Evolutionary conservation across 306 rosid genomes (phyloP).

Genomic region (Geum urbanum): DNA sequence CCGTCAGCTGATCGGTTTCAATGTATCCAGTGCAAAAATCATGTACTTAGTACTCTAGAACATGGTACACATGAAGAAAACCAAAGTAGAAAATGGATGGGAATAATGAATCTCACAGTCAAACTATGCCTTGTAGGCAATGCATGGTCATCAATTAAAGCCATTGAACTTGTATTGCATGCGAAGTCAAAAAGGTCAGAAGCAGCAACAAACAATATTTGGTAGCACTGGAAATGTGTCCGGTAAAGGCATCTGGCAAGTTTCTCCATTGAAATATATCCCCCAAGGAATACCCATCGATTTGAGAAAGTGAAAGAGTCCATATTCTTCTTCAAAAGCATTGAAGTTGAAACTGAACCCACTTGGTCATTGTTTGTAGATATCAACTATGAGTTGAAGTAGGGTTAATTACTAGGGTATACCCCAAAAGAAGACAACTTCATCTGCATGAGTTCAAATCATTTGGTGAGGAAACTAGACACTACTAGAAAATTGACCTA

Average conservation of each 20-base stretch:
- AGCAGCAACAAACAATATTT: slow-evolving; percentile 28
- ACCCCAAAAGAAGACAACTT: slow-evolving; percentile 74
- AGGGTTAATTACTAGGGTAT: no score
- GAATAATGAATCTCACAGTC: not conserved
- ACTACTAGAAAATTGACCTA: no score
- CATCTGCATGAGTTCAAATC: slow-evolving; percentile 42
- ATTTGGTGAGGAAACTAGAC: not conserved
- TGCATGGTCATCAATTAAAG: not conserved
- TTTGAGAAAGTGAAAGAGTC: slow-evolving; percentile 55
- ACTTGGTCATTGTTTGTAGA: slow-evolving; percentile 30
- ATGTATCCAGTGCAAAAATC: not conserved
- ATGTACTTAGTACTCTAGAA: not conserved
- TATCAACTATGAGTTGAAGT: slow-evolving; percentile 46
- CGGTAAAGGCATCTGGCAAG: slow-evolving; percentile 66
- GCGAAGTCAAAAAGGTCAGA: slow-evolving; percentile 18
- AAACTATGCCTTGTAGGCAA: not conserved
- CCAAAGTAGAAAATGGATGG: not conserved
- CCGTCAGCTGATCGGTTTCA: no score
- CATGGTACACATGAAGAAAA: not conserved
- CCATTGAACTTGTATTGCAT: not conserved
- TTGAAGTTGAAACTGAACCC: slow-evolving; percentile 54
- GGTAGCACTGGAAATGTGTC: slow-evolving; percentile 63
- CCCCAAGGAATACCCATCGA: slow-evolving; percentile 80
- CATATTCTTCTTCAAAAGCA: slow-evolving; percentile 51
- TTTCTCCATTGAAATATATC: slow-evolving; percentile 72